phyloP scores from a whole-genome alignment of 164 flowering plant species.

The Santalum album region DNA sequence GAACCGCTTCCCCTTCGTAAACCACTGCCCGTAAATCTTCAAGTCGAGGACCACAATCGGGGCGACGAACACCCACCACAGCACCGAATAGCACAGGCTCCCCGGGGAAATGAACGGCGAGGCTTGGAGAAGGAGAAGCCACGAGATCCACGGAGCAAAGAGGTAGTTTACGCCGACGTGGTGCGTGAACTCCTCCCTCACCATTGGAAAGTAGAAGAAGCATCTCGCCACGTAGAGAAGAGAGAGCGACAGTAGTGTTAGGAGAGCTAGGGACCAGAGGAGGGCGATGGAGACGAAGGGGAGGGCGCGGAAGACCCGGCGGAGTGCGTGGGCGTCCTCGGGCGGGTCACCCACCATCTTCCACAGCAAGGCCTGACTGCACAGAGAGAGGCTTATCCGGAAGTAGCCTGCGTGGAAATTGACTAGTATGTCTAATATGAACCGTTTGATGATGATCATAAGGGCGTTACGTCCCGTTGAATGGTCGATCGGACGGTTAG shows the following conservation, averaged over 20 bases:
- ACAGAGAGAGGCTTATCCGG: slow-evolving; percentile 20
- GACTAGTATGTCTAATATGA: neutral
- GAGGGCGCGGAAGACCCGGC: slow-evolving; percentile 3
- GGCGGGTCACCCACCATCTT: slow-evolving; percentile 11
- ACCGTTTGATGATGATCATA: neutral
- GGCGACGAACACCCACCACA: slow-evolving; percentile 14
- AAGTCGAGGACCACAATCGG: slow-evolving; percentile 21
- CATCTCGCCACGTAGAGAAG: slow-evolving; percentile 19
- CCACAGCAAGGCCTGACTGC: slow-evolving; percentile 29
- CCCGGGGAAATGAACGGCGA: slow-evolving; percentile 16
- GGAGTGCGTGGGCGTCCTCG: slow-evolving; percentile 6
- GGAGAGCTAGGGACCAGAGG: slow-evolving; percentile 20
- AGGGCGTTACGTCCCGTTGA: too few relatives aligned
- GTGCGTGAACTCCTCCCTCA: slow-evolving; percentile 22
- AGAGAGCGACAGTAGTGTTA: slow-evolving; percentile 11
- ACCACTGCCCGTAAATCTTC: slow-evolving; percentile 32
- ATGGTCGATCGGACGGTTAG: too few relatives aligned
- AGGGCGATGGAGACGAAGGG: slow-evolving; percentile 14
- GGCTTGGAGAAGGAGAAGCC: slow-evolving; percentile 25
- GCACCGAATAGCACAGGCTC: slow-evolving; percentile 1
- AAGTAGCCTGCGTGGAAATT: slow-evolving; percentile 28
- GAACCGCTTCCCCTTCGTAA: slow-evolving; percentile 23
- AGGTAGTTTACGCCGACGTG: slow-evolving; percentile 26
- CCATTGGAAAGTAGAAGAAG: slow-evolving; percentile 15
- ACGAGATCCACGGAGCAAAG: slow-evolving; percentile 28